Base-by-base conservation (phyloP, 805 yeast genomes). In the Blastobotrys peoriensis region DNA sequence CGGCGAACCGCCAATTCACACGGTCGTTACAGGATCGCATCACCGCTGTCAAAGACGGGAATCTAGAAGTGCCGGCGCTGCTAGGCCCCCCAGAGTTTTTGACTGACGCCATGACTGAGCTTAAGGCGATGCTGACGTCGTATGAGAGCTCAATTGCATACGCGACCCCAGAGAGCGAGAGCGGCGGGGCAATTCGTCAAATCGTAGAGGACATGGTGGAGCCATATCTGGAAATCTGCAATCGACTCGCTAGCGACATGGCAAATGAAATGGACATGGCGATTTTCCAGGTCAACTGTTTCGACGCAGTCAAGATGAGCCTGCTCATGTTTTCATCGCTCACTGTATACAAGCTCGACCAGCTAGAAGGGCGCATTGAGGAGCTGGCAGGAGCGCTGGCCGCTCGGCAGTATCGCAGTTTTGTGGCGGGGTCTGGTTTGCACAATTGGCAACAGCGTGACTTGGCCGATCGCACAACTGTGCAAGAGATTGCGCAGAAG, bases 41-140 rank as follows among this genome's bases (percentile, higher is more conserved):
- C 28, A 35, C 53, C 5, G 22, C 40, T n/a, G 50, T 60, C 18
- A 65, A 67, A 58, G 64, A 56, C 13, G 64, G 56, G 56, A 68
- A 45, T 60, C 61, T 33, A 48, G 17, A 36, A 17, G 13, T 4
- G 34, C 33, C 30, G 18, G 18, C 22, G 22, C 86, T 86, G 48
- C 66, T 85, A 18, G 76, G 81, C 48, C 80, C 95, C 3, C 96
- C 97, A 0, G 94, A 85, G 48, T 89, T 94, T 88, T 65, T 85
- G 18, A 67, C 75, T 40, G 81, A 77, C n/a, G 79, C 81, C 52
- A 71, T 83, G 39, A 66, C 76, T 0, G 82, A 78, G 13, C 67
- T 83, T 22, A 68, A 81, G 45, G 77, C 78, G 1, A 62, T 86
- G 1, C 71, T 83, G 49, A 79, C 77, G 21, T 60, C 64, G 28